Conservation (phyloP, 345 rosid species). For the Pugionium cornutum region DNA sequence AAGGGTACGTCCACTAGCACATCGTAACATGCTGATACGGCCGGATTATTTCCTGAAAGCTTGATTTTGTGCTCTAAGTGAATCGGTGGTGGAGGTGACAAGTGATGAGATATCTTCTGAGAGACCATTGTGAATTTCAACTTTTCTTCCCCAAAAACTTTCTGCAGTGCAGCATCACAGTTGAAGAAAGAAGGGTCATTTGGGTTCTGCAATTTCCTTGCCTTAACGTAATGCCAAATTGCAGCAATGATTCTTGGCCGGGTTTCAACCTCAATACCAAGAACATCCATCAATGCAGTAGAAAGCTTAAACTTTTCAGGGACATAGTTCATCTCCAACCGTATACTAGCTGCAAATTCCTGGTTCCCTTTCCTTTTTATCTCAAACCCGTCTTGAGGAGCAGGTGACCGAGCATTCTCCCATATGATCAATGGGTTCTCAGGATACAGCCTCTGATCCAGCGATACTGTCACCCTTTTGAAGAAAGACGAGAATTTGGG, state of each 20-base stretch:
- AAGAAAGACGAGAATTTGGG: slow-evolving; percentile 93
- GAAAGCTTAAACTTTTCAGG: slow-evolving; percentile 98
- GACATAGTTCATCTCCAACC: slow-evolving; percentile 85
- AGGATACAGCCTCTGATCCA: slow-evolving; percentile 94
- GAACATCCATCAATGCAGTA: slow-evolving; percentile 84
- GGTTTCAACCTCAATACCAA: slow-evolving; percentile 93
- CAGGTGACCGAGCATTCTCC: slow-evolving; percentile 92
- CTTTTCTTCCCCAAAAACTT: slow-evolving; percentile 90
- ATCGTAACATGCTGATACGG: slow-evolving; percentile 88
- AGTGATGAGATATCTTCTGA: slow-evolving; percentile 80
- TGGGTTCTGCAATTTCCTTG: slow-evolving; percentile 87
- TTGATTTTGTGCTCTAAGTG: slow-evolving; percentile 89
- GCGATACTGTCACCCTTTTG: slow-evolving; percentile 76
- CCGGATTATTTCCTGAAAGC: slow-evolving; percentile 85
- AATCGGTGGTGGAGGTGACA: slow-evolving; percentile 84
- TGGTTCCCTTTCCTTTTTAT: slow-evolving; percentile 95
- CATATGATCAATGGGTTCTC: slow-evolving; percentile 81
- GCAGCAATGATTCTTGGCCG: slow-evolving; percentile 97
- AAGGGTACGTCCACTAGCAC: slow-evolving; percentile 91
- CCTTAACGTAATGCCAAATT: slow-evolving; percentile 98
- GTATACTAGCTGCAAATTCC: slow-evolving; percentile 73
- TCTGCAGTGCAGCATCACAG: slow-evolving; percentile 85
- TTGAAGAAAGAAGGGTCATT: slow-evolving; percentile 81
- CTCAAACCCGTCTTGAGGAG: slow-evolving; percentile 95
- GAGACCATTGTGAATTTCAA: slow-evolving; percentile 85